These are phyloP conservation scores for Suillus luteus DNA, from an alignment of 768 basidiomycete species.

Conservation along the genomic window DNA sequence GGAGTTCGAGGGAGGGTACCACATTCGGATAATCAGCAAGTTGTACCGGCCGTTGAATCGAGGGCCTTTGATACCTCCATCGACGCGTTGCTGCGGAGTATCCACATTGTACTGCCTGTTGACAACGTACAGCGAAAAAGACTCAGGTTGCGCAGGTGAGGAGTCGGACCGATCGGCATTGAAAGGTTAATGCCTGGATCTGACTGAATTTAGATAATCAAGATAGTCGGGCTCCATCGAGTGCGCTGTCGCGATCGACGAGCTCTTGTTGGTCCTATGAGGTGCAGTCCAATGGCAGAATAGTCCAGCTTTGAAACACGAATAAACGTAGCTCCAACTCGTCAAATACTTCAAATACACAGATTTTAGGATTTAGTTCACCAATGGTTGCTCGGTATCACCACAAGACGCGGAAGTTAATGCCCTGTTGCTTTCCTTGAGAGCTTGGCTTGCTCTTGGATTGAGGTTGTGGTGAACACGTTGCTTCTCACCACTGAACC, in stretches of 20 bases:
- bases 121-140: constrained; percentile 27
- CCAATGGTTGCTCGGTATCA: too few species aligned
- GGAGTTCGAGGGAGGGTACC: neutral
- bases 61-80: too few species aligned
- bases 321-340: too few species aligned
- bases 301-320: too few species aligned
- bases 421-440: too few species aligned
- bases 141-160: constrained; percentile 13
- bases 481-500: neutral
- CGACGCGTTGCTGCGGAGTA: neutral
- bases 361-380: too few species aligned
- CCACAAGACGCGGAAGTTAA: too few species aligned
- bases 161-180: constrained; percentile 26
- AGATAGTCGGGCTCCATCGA: neutral
- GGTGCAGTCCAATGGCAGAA: neutral
- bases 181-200: neutral
- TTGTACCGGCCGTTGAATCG: neutral
- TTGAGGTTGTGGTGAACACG: neutral
- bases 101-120: neutral
- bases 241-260: neutral
- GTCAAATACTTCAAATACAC: too few species aligned
- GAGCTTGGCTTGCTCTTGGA: neutral
- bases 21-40: neutral
- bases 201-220: neutral
- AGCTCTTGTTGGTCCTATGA: neutral